These are phyloP conservation scores for Monilinia laxa DNA, from an alignment of 2,329 filamentous ascomycete genomes.

Conservation along the genomic window DNA sequence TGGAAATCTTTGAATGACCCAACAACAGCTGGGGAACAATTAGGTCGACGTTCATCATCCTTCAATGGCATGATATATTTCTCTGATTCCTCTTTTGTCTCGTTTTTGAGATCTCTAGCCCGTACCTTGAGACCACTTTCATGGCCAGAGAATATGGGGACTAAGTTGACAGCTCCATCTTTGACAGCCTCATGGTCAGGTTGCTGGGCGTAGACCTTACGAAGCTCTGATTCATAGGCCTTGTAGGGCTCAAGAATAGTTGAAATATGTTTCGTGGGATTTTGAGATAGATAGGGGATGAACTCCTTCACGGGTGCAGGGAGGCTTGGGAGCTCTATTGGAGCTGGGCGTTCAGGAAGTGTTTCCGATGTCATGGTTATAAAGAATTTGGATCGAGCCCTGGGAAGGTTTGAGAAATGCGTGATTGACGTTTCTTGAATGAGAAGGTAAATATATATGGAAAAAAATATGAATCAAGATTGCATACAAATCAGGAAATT, in stretches of 20 bases:
- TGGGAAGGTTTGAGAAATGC: neutral
- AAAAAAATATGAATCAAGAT: neutral
- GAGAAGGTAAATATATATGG: neutral
- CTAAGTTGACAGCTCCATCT: slow-evolving; percentile 59
- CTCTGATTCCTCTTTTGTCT: slow-evolving; percentile 59
- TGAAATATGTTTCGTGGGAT: slow-evolving; percentile 53
- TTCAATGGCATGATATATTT: slow-evolving; percentile 70
- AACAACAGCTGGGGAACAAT: slow-evolving; percentile 68
- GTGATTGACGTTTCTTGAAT: neutral
- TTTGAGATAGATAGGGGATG: slow-evolving; percentile 52
- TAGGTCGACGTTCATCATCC: slow-evolving; percentile 57
- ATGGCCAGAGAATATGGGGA: slow-evolving; percentile 62
- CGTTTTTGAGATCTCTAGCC: slow-evolving; percentile 57
- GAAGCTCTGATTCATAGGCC: slow-evolving; percentile 64
- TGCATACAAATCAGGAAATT: neutral
- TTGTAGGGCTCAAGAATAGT: slow-evolving; percentile 66
- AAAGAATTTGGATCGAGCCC: neutral
- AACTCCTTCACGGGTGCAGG: slow-evolving; percentile 37
- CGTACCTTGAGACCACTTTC: slow-evolving; percentile 59
- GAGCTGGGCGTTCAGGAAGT: slow-evolving; percentile 12
- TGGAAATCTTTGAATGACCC: slow-evolving; percentile 67
- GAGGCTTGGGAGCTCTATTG: slow-evolving; percentile 34
- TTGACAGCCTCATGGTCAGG: slow-evolving; percentile 57
- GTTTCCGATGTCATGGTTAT: slow-evolving; percentile 11
- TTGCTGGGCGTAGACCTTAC: slow-evolving; percentile 68